Evolutionary conservation across 2,329 filamentous ascomycete species (phyloP).

Genomic region (Leptographium lundbergii): DNA sequence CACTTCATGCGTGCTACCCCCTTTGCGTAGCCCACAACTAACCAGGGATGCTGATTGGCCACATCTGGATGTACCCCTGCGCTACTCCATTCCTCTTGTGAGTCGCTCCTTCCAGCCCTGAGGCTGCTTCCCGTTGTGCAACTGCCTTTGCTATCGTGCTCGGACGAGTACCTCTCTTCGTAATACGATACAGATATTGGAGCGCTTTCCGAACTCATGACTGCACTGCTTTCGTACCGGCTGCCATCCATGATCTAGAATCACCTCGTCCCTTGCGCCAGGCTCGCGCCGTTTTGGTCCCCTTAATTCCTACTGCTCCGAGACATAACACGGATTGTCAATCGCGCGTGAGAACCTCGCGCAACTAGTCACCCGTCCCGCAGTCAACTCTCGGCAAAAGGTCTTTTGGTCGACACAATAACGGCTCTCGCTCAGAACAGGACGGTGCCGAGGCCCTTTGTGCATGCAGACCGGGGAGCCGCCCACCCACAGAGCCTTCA

Average conservation of each 20-base stretch:
- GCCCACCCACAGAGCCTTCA: neutral
- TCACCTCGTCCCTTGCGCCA: neutral
- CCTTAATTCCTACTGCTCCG: neutral
- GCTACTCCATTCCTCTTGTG: neutral
- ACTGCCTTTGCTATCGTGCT: too few relatives aligned
- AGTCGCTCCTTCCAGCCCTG: neutral
- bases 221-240: too few relatives aligned
- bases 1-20: neutral
- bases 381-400: neutral
- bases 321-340: neutral
- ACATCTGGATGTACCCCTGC: neutral
- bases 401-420: neutral
- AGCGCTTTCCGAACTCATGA: neutral
- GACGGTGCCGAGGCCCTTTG: neutral
- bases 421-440: neutral
- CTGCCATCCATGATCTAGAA: neutral
- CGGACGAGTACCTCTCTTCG: neutral
- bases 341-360: neutral
- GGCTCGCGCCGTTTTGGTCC: neutral
- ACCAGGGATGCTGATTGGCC: constrained; percentile 2
- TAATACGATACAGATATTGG: neutral
- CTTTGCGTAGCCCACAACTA: constrained; percentile 4
- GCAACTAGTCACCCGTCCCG: neutral
- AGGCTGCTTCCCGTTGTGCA: neutral
- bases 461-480: neutral